These are phyloP conservation scores for Nicotiana undulata DNA, from an alignment of 257 asterid genomes.

Conservation along the genomic window DNA sequence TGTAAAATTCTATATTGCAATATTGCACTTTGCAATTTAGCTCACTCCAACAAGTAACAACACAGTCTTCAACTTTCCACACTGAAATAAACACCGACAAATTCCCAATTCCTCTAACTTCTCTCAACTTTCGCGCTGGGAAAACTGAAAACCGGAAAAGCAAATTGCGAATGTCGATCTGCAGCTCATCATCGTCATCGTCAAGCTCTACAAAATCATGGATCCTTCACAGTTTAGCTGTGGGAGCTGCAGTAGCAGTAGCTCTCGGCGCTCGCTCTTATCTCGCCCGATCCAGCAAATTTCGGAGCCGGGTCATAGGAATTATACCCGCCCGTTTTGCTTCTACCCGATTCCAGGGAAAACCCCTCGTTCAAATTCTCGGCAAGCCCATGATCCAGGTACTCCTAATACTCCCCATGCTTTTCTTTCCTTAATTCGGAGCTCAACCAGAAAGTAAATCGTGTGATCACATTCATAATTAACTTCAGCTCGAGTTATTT, in stretches of 20 bases:
- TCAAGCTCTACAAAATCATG: constrained; percentile 39
- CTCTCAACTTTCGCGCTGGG: too few species aligned
- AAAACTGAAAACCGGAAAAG: too few species aligned
- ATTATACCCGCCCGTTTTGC: constrained; percentile 95
- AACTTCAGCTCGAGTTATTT: too few species aligned
- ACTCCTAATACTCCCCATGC: not conserved
- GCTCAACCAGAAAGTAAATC: too few species aligned
- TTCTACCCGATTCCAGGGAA: constrained; percentile 84
- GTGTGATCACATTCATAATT: too few species aligned
- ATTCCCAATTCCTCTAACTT: not conserved
- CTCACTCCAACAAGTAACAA: too few species aligned
- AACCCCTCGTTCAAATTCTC: constrained; percentile 78
- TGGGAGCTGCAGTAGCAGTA: constrained; percentile 45
- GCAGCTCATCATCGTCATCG: constrained; percentile 24
- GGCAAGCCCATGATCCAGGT: constrained; percentile 99
- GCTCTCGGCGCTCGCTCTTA: constrained; percentile 62
- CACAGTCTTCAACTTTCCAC: not conserved
- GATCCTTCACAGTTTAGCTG: constrained; percentile 49
- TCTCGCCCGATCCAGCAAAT: constrained; percentile 44
- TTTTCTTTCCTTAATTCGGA: too few species aligned
- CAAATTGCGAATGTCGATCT: constrained; percentile 32
- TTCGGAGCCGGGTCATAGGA: constrained; percentile 75
- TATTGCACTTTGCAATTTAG: too few species aligned
- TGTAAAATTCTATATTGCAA: too few species aligned
- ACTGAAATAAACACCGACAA: not conserved